A percentile compares a stretch with the other conserved stretches of the same genome.
Conservation (phyloP, 116 monocot species). For the Phalaenopsis hybrid region DNA sequence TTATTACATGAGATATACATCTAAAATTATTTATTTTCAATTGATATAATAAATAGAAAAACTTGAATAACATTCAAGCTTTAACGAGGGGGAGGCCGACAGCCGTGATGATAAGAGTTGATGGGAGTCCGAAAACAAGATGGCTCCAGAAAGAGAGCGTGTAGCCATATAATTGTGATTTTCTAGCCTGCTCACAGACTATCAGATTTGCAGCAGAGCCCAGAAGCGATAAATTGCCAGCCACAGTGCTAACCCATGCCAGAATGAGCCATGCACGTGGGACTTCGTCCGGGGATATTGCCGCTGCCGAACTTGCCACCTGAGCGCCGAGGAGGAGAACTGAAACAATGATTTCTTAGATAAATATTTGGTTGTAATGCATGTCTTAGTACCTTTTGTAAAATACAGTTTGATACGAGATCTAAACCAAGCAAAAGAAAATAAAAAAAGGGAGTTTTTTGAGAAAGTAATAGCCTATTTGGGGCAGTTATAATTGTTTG, state of each 20-base stretch:
- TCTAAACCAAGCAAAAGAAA: too few relatives aligned
- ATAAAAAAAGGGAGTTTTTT: too few relatives aligned
- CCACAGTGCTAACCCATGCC: constrained; percentile 77
- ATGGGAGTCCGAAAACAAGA: constrained; percentile 47
- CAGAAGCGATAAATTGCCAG: constrained; percentile 62
- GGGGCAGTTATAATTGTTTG: too few relatives aligned
- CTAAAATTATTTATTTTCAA: neutral
- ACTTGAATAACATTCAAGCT: neutral
- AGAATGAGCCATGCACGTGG: constrained; percentile 59
- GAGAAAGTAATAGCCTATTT: too few relatives aligned
- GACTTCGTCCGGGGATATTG: constrained; percentile 39
- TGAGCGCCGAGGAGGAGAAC: constrained; percentile 67
- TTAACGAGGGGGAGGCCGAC: constrained; percentile 45
- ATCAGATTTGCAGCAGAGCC: constrained; percentile 82
- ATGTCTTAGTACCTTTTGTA: neutral
- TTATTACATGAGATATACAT: too few relatives aligned
- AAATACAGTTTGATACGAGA: neutral
- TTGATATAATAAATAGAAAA: neutral
- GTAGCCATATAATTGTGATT: constrained; percentile 45
- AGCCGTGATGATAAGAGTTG: constrained; percentile 47
- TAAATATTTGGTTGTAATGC: neutral
- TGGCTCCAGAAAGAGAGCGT: constrained; percentile 11
- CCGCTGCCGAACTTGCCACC: constrained; percentile 64
- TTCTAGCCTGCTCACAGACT: constrained; percentile 62
- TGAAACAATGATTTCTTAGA: constrained; percentile 11